Base-by-base conservation (phyloP, 2,329 filamentous ascomycete genomes). In the Phaeosphaeria sp. region DNA sequence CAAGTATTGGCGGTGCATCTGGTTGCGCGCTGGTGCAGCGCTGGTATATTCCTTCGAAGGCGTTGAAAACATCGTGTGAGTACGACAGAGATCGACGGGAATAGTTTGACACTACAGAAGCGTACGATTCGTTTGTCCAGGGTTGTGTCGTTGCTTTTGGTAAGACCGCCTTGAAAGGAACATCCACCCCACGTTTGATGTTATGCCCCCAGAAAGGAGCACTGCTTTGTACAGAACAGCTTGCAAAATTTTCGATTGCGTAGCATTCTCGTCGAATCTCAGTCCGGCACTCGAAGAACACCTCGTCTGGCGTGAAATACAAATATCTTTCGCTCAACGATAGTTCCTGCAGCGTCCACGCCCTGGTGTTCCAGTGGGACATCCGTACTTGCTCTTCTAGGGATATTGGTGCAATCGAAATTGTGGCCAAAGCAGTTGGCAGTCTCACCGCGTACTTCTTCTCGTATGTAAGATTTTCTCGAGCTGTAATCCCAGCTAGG, bases 321-420 rank as follows among this genome's bases (percentile, higher is more conserved):
- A 50, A 21, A 13, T 18, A 30, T 18, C 30, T 50, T 1, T 18
- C 11, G 30, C 27, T 42, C 5, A 50, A 18, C 6, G 36, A 20
- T 15, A 13, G 13, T 42, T 50, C 48, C 36, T 50, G 48, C 4
- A 39, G 15, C 4, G 48, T 50, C 48, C 48, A 50, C 24, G 48
- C 48, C 17, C 48, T 27, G 22, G 27, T 22, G n/a, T 50, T 50
- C 48, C 30, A 50, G 2, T 36, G 18, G 25, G 48, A 50, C 21
- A 25, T 39, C 22, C 36, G 40, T 5, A 42, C 30, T 50, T 39
- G 36, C 18, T 50, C 27, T 33, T 48, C 24, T 13, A 48, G 45
- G 18, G 22, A 48, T 18, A 30, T 48, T 18, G 22, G 45, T 4
- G 22, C 45, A 11, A 48, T 48, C 9, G 24, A 27, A 17, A 48